Evolutionary conservation across 2,329 filamentous ascomycete species (phyloP).

Genomic region (Xylariomycetidae sp.): DNA sequence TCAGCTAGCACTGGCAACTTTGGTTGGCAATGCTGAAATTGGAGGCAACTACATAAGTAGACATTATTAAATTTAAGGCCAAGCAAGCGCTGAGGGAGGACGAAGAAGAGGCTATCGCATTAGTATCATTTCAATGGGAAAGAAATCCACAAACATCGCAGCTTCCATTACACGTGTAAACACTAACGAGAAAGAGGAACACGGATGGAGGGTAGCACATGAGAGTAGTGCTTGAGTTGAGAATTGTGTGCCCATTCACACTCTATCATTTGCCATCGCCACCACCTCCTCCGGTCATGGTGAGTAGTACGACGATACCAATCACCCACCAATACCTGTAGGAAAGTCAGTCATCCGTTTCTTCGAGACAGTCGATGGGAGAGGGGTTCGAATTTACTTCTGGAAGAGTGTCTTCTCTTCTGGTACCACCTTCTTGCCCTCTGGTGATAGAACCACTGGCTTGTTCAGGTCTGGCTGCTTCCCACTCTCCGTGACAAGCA

Average conservation of each 20-base stretch:
- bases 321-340: conserved; percentile 64
- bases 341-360: conserved; percentile 30
- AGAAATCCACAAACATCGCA: no score
- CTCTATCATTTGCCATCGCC: conserved; percentile 46
- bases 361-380: neutral
- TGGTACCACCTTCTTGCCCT: conserved; percentile 53
- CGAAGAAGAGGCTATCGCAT: no score
- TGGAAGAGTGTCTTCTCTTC: conserved; percentile 63
- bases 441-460: conserved; percentile 56
- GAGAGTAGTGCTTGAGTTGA: no score
- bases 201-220: no score
- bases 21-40: no score
- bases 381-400: conserved; percentile 47
- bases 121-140: no score
- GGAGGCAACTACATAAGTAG: no score
- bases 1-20: no score
- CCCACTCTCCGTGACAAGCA: conserved; percentile 44
- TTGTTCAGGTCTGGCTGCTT: conserved; percentile 57
- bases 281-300: conserved; percentile 47
- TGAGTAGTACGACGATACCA: conserved; percentile 47
- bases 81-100: no score
- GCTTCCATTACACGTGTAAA: no score
- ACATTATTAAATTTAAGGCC: no score
- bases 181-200: no score
- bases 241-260: neutral